Evolutionary conservation across 139 green algal genomes (phyloP), one percentile per base, ranked within the genome.

Genomic region (Ettlia oleoabundans): DNA sequence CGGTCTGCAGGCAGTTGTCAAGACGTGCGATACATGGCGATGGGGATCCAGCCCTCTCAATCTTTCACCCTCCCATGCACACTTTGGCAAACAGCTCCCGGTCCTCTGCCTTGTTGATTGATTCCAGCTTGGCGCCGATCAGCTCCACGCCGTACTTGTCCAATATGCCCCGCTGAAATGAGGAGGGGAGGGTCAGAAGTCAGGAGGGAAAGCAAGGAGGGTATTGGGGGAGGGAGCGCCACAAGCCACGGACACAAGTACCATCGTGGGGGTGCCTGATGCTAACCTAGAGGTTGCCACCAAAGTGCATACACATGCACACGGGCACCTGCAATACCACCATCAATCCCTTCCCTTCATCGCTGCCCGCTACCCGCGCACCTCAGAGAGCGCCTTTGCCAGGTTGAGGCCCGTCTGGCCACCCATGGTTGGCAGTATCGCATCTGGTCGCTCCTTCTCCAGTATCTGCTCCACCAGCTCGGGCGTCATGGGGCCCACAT

Each of bases 371-470:
- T 37, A 2, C 61, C 26, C 5, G 2, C 58, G 13, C 61, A 93
- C 90, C 93, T 99, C 96, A 3, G 95, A 92, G 58, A 99, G 89
- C 4, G 83, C 91, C 87, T 98, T 98, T 37, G 97, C 96, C 40
- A 99, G 86, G 91, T 99, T 99, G 32, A 99, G 92, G 5, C 90
- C 95, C 3, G 97, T 99, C 86, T 99, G 97, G 43, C 97, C 97
- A 32, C 97, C 97, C 97, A 99, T 99, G 51, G 97, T 99, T 40
- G 97, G 97, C 85, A 99, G 90, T 75, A 99, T 94, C 19, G 97
- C 97, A 83, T 99, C 97, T 37, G 97, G 97, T 10, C 89, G 86
- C 88, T 99, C 97, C 92, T 90, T 91, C 0, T 63, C 78, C 30
- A 93, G 74, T 70, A 98, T 97, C 40, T 96, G 89, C 87, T 98